Conservation (phyloP, 1,284 basidiomycete genomes). For the Omphalotus olearius region DNA sequence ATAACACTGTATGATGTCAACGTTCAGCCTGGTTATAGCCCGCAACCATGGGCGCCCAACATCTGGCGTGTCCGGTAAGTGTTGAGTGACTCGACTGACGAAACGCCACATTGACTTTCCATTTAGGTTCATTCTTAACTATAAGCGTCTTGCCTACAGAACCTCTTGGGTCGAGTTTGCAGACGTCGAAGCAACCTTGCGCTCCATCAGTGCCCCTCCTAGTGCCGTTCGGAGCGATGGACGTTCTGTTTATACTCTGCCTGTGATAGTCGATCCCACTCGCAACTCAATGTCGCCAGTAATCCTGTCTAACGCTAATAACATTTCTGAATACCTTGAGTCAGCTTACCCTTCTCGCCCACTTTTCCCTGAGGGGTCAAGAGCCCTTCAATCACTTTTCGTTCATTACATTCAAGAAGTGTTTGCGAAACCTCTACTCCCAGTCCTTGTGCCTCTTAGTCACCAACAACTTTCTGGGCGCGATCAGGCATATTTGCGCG, state of each 20-base stretch:
- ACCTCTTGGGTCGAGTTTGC: slow-evolving; percentile 68
- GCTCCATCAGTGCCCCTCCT: slow-evolving; percentile 54
- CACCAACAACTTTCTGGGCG: slow-evolving; percentile 55
- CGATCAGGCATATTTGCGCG: slow-evolving; percentile 49
- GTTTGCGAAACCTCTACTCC: slow-evolving; percentile 63
- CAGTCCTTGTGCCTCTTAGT: slow-evolving; percentile 65
- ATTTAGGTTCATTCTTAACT: slow-evolving; percentile 66
- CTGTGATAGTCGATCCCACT: slow-evolving; percentile 52
- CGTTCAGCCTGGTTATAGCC: slow-evolving; percentile 39
- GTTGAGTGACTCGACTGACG: not conserved
- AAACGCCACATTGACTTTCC: not conserved
- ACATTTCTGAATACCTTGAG: slow-evolving; percentile 69
- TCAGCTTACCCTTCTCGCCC: slow-evolving; percentile 60
- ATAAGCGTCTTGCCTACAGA: slow-evolving; percentile 61
- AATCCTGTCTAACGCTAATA: slow-evolving; percentile 53
- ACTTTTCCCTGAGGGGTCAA: slow-evolving; percentile 62
- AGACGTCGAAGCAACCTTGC: slow-evolving; percentile 58
- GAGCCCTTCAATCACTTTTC: slow-evolving; percentile 61
- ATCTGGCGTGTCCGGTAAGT: slow-evolving; percentile 52
- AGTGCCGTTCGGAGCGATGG: slow-evolving; percentile 50
- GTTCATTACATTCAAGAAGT: slow-evolving; percentile 66
- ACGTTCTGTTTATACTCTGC: slow-evolving; percentile 58
- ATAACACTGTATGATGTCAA: slow-evolving; percentile 62
- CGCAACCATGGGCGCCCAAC: slow-evolving; percentile 69
- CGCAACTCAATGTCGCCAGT: slow-evolving; percentile 32